These are phyloP conservation scores for Silene conica DNA, from an alignment of 148 eudicot species.

Conservation along the genomic window DNA sequence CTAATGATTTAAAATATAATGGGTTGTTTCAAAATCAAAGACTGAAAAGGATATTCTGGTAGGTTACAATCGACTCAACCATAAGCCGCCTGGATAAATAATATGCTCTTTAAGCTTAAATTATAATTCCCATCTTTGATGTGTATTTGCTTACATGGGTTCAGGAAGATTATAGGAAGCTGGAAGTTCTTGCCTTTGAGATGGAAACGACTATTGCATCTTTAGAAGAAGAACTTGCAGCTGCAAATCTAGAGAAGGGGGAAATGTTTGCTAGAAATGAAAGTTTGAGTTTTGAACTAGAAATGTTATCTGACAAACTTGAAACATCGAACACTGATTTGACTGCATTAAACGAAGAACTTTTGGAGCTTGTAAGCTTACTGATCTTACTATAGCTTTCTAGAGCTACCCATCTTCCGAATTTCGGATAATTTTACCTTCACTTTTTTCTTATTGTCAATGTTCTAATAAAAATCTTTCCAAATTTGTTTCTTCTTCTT, in stretches of 20 bases:
- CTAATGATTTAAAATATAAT: background rate
- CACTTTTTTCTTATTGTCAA: background rate
- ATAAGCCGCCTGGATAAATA: background rate
- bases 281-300: constrained; percentile 58
- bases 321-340: constrained; percentile 48
- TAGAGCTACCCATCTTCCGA: background rate
- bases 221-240: constrained; percentile 65
- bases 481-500: constrained; percentile 17
- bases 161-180: constrained; percentile 74
- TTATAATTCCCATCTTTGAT: background rate
- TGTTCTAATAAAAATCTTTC: background rate
- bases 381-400: background rate
- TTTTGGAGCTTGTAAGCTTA: constrained; percentile 58
- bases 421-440: constrained; percentile 7
- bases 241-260: constrained; percentile 60
- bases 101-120: background rate
- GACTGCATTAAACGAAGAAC: constrained; percentile 48
- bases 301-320: constrained; percentile 51
- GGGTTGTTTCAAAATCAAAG: constrained; percentile 2
- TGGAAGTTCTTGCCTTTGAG: constrained; percentile 96
- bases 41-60: background rate
- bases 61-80: background rate
- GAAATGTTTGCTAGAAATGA: constrained; percentile 46
- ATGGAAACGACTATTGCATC: constrained; percentile 94
- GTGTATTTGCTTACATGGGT: constrained; percentile 14